Conservation (phyloP, 2,329 filamentous ascomycete species). For the Didymella arachidicola region DNA sequence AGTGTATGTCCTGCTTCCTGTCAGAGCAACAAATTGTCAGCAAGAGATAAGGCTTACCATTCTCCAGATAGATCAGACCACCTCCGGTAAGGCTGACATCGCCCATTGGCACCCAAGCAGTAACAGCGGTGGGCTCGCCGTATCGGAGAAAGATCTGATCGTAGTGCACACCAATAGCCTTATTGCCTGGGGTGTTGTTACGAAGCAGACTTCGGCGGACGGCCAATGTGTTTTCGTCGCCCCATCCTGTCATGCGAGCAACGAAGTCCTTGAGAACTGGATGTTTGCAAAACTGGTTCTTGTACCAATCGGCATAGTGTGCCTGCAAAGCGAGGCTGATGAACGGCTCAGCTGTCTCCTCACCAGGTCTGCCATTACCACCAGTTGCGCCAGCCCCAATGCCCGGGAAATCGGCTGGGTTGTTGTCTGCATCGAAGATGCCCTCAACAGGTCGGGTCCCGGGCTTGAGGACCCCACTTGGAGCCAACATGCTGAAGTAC, state of each 20-base stretch:
- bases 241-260: slow-evolving; percentile 63
- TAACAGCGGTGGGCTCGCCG: slow-evolving; percentile 63
- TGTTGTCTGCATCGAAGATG: slow-evolving; percentile 59
- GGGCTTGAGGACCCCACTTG: slow-evolving; percentile 65
- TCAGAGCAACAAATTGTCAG: not conserved
- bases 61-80: slow-evolving; percentile 67
- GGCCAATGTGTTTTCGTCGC: slow-evolving; percentile 54
- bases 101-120: slow-evolving; percentile 66
- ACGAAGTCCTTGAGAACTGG: slow-evolving; percentile 60
- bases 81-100: slow-evolving; percentile 63
- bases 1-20: slow-evolving; percentile 51
- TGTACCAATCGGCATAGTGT: slow-evolving; percentile 57
- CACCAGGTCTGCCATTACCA: slow-evolving; percentile 56
- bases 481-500: slow-evolving; percentile 63
- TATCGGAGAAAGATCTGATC: slow-evolving; percentile 66
- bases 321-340: slow-evolving; percentile 63
- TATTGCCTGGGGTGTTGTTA: slow-evolving; percentile 65
- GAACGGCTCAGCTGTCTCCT: slow-evolving; percentile 54
- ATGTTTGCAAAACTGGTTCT: slow-evolving; percentile 63
- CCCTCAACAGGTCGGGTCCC: slow-evolving; percentile 61
- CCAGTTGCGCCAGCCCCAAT: slow-evolving; percentile 61
- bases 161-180: slow-evolving; percentile 68
- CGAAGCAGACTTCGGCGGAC: slow-evolving; percentile 61
- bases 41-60: slow-evolving; percentile 39
- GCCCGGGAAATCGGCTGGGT: slow-evolving; percentile 57